These are phyloP conservation scores for Pichia terricola DNA, from an alignment of 1,139 yeast species.

Conservation along the genomic window DNA sequence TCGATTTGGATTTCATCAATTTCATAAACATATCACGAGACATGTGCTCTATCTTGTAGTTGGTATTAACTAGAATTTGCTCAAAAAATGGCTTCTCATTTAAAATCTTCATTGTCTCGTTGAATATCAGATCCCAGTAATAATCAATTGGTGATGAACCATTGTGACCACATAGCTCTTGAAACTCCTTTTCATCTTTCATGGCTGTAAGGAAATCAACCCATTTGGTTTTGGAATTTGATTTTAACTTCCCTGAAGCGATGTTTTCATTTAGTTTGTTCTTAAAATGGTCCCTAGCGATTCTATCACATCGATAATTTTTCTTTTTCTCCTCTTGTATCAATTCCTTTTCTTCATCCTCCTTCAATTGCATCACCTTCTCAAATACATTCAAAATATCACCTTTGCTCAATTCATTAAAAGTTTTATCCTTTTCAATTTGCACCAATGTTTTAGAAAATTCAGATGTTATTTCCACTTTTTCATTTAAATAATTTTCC, in stretches of 20 bases:
- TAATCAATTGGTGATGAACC: conserved; percentile 78
- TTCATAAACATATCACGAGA: conserved; percentile 11
- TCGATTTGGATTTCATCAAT: conserved; percentile 14
- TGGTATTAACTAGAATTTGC: conserved; percentile 35
- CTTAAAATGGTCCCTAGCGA: conserved; percentile 53
- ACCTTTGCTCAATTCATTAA: conserved; percentile 41
- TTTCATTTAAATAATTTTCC: conserved; percentile 29
- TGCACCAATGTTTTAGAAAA: conserved; percentile 15
- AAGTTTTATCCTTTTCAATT: conserved; percentile 24
- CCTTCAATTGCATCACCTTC: conserved; percentile 35
- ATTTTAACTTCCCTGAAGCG: conserved; percentile 16
- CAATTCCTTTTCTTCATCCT: conserved; percentile 29
- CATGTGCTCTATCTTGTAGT: conserved; percentile 4
- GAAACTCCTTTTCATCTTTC: conserved; percentile 49
- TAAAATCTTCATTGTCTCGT: conserved; percentile 44
- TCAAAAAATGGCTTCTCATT: conserved; percentile 53
- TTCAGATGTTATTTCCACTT: conserved; percentile 18
- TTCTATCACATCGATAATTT: conserved; percentile 51
- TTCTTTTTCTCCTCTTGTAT: conserved; percentile 29
- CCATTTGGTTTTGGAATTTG: conserved; percentile 54
- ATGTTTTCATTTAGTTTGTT: conserved; percentile 32
- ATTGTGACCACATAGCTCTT: conserved; percentile 58
- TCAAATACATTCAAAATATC: conserved; percentile 55
- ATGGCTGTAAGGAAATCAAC: conserved; percentile 42
- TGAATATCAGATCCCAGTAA: conserved; percentile 69